A percentile compares a stretch with the other conserved stretches of the same genome.
Conservation (phyloP, 2,329 filamentous ascomycete genomes). For the Beauveria asiatica region DNA sequence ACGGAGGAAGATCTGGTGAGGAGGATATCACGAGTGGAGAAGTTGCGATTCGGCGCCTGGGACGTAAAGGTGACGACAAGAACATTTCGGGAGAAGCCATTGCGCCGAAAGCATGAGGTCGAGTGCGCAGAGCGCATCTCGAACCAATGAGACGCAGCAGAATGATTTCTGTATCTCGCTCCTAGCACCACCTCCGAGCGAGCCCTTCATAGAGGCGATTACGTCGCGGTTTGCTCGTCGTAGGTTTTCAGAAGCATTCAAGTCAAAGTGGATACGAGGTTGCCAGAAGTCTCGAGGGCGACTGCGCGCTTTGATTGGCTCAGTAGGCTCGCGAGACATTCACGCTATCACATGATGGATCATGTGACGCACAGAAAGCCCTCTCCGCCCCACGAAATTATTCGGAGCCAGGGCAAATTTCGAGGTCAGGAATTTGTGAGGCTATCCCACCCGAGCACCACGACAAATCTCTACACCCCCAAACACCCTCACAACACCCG, state of each 20-base stretch:
- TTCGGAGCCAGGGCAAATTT: constrained; percentile 26
- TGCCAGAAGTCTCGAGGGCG: neutral
- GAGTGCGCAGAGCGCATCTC: constrained; percentile 42
- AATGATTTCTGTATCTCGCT: neutral
- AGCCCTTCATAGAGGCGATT: neutral
- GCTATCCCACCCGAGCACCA: constrained; percentile 23
- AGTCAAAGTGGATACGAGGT: neutral
- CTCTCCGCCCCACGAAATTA: constrained; percentile 30
- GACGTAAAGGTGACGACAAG: constrained; percentile 23
- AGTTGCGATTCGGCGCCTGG: constrained; percentile 23
- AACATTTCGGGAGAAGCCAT: constrained; percentile 28
- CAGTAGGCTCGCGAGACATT: constrained; percentile 19
- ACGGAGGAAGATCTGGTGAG: constrained; percentile 46
- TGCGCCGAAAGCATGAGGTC: constrained; percentile 17
- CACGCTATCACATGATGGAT: constrained; percentile 27
- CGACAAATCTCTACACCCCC: constrained; percentile 17
- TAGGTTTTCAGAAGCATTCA: neutral
- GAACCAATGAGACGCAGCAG: constrained; percentile 14
- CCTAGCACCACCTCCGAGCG: neutral
- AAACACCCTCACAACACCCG: constrained; percentile 28
- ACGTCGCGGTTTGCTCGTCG: neutral
- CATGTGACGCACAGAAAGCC: constrained; percentile 30
- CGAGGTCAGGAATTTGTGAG: constrained; percentile 18
- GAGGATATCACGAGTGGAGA: constrained; percentile 32
- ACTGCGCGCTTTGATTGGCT: neutral